Base-by-base conservation (phyloP, 2,329 filamentous ascomycete species). In the Fusarium chlamydosporum region DNA sequence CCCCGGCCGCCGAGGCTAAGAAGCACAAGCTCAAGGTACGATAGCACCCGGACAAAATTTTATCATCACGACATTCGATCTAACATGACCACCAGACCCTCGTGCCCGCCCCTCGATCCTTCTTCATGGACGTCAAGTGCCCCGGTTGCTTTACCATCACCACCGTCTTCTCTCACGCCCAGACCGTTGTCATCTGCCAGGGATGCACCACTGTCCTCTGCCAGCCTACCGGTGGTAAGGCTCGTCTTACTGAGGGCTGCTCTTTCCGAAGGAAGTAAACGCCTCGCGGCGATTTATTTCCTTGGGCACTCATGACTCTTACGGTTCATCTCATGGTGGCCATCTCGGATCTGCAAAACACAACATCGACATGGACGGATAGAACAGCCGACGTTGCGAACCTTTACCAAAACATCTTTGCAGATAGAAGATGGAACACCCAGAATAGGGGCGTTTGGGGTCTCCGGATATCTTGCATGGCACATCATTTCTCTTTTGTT, bases 51-150 rank as follows among this genome's bases (percentile, higher is more conserved):
- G 41, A 50, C 48, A 69, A 56, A 68, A 50, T 34, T 38, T 43
- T 18, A 20, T 51, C n/a, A 61, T 65, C 33, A 59, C 65, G 56
- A 58, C 60, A 58, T 55, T 64, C 59, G 69, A 61, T 70, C 70
- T 74, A 71, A 78, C 67, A 64, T 57, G 16, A 46, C 56, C 23
- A 41, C 69, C 76, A 96, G 94, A 94, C 89, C 76, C 92, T 99
- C 79, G 96, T 99, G 82, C 96, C 96, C 79, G 91, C 89, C 75
- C 96, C 96, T 80, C 93, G 96, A 84, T 98, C 95, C 76, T 99
- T 98, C 92, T 99, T 99, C 93, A 99, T 99, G 96, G 96, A 99
- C 83, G 96, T 99, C 89, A 99, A 99, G 92, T 99, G 96, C 92
- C 96, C 96, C 83, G 96, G 96, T 81, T 99, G 96, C 93, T 99